Conservation (phyloP, 257 asterid species). For the Solanum commersonii region DNA sequence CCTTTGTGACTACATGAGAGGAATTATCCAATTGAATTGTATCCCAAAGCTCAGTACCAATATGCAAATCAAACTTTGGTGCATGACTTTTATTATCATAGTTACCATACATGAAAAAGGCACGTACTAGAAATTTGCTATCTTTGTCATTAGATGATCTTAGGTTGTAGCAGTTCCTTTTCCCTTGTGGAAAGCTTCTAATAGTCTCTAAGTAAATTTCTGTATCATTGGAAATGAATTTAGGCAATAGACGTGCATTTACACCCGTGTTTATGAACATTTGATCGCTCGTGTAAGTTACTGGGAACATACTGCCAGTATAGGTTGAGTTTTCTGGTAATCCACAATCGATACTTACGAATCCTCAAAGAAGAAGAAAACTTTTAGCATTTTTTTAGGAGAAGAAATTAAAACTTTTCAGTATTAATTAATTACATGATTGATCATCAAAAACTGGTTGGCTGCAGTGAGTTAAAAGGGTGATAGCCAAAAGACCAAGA, state of each 20-base stretch:
- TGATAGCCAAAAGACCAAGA: neutral
- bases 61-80: constrained; percentile 27
- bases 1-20: neutral
- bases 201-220: neutral
- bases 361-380: constrained; percentile 9
- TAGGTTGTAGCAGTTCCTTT: constrained; percentile 16
- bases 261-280: constrained; percentile 7
- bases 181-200: constrained; percentile 21
- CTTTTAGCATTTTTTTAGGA: neutral
- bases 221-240: neutral
- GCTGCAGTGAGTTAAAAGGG: neutral
- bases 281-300: constrained; percentile 13
- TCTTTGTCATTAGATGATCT: neutral
- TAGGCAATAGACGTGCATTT: neutral
- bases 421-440: neutral
- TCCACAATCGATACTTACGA: constrained; percentile 40
- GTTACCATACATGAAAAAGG: neutral
- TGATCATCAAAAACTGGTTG: neutral
- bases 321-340: neutral
- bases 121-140: neutral
- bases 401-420: neutral
- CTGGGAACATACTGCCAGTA: neutral
- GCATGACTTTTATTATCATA: neutral
- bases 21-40: neutral
- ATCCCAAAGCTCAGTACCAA: constrained; percentile 30